phyloP scores from a whole-genome alignment of 768 basidiomycete species.

The Trametes coccinea region DNA sequence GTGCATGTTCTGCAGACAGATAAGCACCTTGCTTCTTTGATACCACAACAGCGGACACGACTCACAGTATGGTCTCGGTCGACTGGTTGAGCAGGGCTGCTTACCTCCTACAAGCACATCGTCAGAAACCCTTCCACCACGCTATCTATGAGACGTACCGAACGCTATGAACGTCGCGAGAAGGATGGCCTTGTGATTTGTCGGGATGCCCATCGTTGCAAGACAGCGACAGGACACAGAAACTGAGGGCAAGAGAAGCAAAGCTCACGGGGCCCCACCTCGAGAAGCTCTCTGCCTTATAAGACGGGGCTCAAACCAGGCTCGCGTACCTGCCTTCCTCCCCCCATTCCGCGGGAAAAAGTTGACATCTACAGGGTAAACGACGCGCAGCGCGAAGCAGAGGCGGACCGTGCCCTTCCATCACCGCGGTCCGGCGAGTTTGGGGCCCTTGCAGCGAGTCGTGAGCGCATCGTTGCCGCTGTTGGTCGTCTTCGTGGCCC shows the following conservation, averaged over 20 bases:
- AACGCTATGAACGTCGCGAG: slow-evolving; percentile 75
- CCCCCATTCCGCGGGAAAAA: slow-evolving; percentile 13
- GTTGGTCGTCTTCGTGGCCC: background rate
- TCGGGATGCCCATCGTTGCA: slow-evolving; percentile 47
- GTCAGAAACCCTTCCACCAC: background rate
- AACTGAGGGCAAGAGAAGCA: slow-evolving; percentile 13
- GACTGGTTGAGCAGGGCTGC: background rate
- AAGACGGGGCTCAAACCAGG: background rate
- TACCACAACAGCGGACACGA: too few species aligned
- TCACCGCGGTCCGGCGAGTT: slow-evolving; percentile 14
- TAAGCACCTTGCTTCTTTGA: too few species aligned
- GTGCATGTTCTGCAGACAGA: too few species aligned
- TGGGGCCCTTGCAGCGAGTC: background rate
- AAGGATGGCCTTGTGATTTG: slow-evolving; percentile 62
- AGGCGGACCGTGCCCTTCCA: slow-evolving; percentile 1
- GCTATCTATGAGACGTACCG: slow-evolving; percentile 43
- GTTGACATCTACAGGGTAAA: background rate
- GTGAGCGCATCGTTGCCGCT: background rate
- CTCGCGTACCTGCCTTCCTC: background rate
- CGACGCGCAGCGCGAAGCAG: slow-evolving; percentile 4
- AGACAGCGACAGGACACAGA: background rate
- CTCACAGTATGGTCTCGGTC: too few species aligned
- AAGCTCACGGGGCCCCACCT: slow-evolving; percentile 14
- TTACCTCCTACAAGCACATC: slow-evolving; percentile 21
- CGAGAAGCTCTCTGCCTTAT: slow-evolving; percentile 12